A percentile compares a stretch with the other conserved stretches of the same genome.
phyloP scores from a whole-genome alignment of 495 filamentous ascomycete genomes.

The Xylaria grammica region DNA sequence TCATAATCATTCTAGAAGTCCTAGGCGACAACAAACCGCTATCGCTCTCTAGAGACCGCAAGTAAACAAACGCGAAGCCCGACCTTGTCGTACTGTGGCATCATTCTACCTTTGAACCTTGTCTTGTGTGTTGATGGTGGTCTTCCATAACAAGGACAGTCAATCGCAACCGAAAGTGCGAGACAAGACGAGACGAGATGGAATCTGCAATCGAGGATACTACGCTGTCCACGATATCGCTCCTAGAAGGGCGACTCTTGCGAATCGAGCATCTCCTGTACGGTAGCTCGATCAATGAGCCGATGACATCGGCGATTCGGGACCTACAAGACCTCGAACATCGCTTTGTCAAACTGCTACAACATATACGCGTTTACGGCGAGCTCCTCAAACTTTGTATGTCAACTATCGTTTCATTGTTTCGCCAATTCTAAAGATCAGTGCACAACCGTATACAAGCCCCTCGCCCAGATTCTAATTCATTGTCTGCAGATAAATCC shows the following conservation, averaged over 20 bases:
- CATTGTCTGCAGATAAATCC: slow-evolving; percentile 41
- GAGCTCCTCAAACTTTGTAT: slow-evolving; percentile 57
- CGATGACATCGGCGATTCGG: slow-evolving; percentile 49
- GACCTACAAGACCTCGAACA: slow-evolving; percentile 70
- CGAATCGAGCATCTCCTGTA: slow-evolving; percentile 77
- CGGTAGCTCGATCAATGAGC: slow-evolving; percentile 52
- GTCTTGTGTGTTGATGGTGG: not conserved
- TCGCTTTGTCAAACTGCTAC: slow-evolving; percentile 47
- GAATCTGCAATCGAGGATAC: slow-evolving; percentile 56
- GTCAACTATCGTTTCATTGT: slow-evolving; percentile 25
- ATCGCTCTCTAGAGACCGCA: no score
- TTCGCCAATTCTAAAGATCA: not conserved
- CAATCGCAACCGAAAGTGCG: not conserved
- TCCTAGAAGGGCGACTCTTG: slow-evolving; percentile 76
- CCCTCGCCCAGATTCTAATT: not conserved
- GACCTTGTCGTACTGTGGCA: not conserved
- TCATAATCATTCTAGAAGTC: not conserved
- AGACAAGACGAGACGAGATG: slow-evolving; percentile 39
- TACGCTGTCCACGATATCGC: slow-evolving; percentile 68
- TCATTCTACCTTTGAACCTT: not conserved
- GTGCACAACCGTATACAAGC: not conserved
- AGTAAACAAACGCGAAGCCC: not conserved
- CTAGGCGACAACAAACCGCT: not conserved
- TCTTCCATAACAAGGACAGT: not conserved
- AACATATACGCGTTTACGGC: slow-evolving; percentile 49